These are phyloP conservation scores for Cornus controversa DNA, from an alignment of 148 eudicot genomes.

Conservation along the genomic window DNA sequence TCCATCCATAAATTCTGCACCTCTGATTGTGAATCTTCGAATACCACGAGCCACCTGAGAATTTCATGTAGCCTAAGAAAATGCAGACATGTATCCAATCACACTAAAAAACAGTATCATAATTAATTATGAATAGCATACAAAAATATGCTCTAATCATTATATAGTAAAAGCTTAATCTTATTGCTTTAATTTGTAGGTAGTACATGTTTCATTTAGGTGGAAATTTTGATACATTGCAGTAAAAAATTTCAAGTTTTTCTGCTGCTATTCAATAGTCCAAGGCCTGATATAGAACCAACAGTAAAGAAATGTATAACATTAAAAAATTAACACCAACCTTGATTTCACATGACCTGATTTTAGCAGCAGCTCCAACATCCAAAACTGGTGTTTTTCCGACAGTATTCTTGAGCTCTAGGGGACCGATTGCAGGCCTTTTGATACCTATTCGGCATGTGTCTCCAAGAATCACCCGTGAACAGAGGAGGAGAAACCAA, in stretches of 20 bases:
- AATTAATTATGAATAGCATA: not conserved
- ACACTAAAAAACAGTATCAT: not conserved
- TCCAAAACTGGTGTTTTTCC: conserved; percentile 32
- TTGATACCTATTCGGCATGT: conserved; percentile 2
- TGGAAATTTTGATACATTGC: not conserved
- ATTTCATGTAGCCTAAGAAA: not conserved
- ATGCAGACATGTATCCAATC: not conserved
- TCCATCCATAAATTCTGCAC: conserved; percentile 26
- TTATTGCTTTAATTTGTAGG: not conserved
- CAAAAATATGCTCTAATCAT: not conserved
- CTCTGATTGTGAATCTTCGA: conserved; percentile 13
- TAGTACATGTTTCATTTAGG: not conserved
- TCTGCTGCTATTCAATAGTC: no score
- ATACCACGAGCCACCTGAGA: conserved; percentile 15
- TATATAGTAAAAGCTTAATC: not conserved
- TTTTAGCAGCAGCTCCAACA: conserved; percentile 20
- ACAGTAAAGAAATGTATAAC: no score
- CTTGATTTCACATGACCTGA: conserved; percentile 21
- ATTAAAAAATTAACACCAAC: conserved; percentile 5
- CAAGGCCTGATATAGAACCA: no score
- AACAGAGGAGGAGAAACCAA: conserved; percentile 16
- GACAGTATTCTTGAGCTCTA: conserved; percentile 22
- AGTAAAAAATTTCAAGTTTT: no score
- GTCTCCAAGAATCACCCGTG: conserved; percentile 16
- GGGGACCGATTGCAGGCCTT: conserved; percentile 28